A percentile compares a stretch with the other conserved stretches of the same genome.
phyloP scores from a whole-genome alignment of 805 yeast species.

The Wickerhamiella sorbophila region DNA sequence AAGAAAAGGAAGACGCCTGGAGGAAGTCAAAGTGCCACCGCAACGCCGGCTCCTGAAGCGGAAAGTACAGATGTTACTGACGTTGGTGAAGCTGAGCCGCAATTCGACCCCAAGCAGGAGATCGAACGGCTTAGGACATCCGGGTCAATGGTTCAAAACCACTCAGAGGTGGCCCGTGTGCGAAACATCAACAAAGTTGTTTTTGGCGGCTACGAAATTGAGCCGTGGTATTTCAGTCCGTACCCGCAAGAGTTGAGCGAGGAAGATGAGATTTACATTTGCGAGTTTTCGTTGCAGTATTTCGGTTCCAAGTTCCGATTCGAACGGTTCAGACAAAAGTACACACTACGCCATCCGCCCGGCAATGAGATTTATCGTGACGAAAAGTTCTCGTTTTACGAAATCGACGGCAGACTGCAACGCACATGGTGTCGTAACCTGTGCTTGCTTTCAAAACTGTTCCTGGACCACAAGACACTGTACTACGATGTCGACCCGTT shows the following conservation, averaged over 20 bases:
- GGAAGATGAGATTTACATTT: constrained; percentile 75
- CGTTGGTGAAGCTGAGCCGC: constrained; percentile 75
- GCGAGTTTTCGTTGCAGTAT: constrained; percentile 80
- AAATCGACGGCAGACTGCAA: constrained; percentile 92
- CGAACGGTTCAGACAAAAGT: constrained; percentile 77
- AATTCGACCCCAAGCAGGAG: constrained; percentile 77
- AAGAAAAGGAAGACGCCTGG: constrained; percentile 14
- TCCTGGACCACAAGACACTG: constrained; percentile 88
- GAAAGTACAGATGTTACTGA: constrained; percentile 75
- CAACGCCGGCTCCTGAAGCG: constrained; percentile 31
- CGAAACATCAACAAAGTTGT: constrained; percentile 66
- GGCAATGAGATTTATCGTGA: constrained; percentile 96
- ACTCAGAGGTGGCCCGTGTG: constrained; percentile 77
- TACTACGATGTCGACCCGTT: constrained; percentile 98
- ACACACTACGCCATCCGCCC: constrained; percentile 89
- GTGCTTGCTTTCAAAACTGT: constrained; percentile 77
- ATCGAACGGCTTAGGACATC: constrained; percentile 80
- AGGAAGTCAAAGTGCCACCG: constrained; percentile 21
- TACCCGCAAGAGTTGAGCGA: constrained; percentile 92
- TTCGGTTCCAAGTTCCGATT: constrained; percentile 84
- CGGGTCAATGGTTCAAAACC: constrained; percentile 94
- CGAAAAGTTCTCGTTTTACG: constrained; percentile 85
- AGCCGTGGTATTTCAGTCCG: constrained; percentile 98
- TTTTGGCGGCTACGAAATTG: constrained; percentile 82
- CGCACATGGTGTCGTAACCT: constrained; percentile 95